A percentile compares a stretch with the other conserved stretches of the same genome.
Conservation (phyloP, 371 early-diverging fungal species). For the Actinomortierella wolfii region DNA sequence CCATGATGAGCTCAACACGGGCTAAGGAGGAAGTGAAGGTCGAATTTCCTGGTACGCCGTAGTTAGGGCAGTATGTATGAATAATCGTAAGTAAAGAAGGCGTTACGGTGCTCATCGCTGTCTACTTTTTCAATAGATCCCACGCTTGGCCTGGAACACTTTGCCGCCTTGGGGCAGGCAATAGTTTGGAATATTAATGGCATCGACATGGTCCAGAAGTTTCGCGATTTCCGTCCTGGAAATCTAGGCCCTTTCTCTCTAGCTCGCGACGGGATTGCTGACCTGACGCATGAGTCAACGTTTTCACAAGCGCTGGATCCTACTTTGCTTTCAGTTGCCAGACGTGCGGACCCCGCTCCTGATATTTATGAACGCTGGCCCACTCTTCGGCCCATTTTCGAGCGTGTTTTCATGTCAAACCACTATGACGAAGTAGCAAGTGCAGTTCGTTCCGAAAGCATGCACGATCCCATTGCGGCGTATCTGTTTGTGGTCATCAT, state of each 20-base stretch:
- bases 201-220: conserved; percentile 3
- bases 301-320: conserved; percentile 2
- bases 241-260: conserved; percentile 7
- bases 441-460: conserved; percentile 17
- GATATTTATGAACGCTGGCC: conserved; percentile 25
- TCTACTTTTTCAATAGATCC: too few relatives aligned
- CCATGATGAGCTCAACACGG: too few relatives aligned
- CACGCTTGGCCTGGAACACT: too few relatives aligned
- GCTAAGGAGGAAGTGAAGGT: too few relatives aligned
- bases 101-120: too few relatives aligned
- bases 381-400: conserved; percentile 6
- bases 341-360: conserved; percentile 7
- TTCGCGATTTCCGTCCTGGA: conserved; percentile 3
- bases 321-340: neutral
- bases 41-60: too few relatives aligned
- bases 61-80: too few relatives aligned
- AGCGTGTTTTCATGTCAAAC: conserved; percentile 11
- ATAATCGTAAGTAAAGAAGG: too few relatives aligned
- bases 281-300: conserved; percentile 10
- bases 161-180: conserved; percentile 2
- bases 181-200: neutral
- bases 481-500: conserved; percentile 12
- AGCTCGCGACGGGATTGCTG: conserved; percentile 8
- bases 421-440: conserved; percentile 13
- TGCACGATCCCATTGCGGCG: conserved; percentile 16